Evolutionary conservation across 345 rosid species (phyloP).

Genomic region (Pelargonium nanum): DNA sequence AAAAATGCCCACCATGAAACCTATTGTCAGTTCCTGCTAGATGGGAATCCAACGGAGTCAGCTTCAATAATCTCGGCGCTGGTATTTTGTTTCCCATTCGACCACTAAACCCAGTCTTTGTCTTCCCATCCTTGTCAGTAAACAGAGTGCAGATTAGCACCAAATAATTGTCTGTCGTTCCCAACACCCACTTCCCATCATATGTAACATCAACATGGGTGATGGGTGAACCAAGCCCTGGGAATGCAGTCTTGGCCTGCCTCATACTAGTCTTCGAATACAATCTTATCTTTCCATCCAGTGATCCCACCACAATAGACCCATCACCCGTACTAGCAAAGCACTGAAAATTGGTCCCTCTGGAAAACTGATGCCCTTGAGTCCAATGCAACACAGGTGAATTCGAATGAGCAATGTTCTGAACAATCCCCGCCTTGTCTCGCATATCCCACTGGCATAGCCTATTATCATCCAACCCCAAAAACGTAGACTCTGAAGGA

Average conservation of each 20-base stretch:
- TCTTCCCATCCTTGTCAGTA: slow-evolving; percentile 83
- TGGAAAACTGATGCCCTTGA: slow-evolving; percentile 88
- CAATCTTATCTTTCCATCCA: slow-evolving; percentile 88
- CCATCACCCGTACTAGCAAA: slow-evolving; percentile 92
- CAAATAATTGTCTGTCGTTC: slow-evolving; percentile 80
- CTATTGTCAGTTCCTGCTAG: slow-evolving; percentile 74
- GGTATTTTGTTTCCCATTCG: slow-evolving; percentile 94
- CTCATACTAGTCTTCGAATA: slow-evolving; percentile 84
- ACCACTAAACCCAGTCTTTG: slow-evolving; percentile 76
- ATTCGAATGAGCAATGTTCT: slow-evolving; percentile 38
- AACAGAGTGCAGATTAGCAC: slow-evolving; percentile 81
- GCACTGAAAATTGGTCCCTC: slow-evolving; percentile 94
- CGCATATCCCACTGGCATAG: slow-evolving; percentile 98
- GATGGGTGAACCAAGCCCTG: slow-evolving; percentile 89
- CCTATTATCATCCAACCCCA: slow-evolving; percentile 89
- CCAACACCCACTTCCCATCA: slow-evolving; percentile 93
- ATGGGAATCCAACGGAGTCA: slow-evolving; percentile 83
- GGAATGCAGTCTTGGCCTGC: slow-evolving; percentile 89
- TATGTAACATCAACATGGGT: slow-evolving; percentile 85
- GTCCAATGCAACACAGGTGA: slow-evolving; percentile 80
- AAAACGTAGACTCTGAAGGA: slow-evolving; percentile 83
- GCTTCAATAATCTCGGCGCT: slow-evolving; percentile 84
- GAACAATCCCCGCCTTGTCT: slow-evolving; percentile 73
- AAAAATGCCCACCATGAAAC: slow-evolving; percentile 89
- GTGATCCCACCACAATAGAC: slow-evolving; percentile 79